Evolutionary conservation across 352 stramenopile genomes (phyloP), one percentile per base, ranked within the genome.

Genomic region (Aphanomyces astaci): DNA sequence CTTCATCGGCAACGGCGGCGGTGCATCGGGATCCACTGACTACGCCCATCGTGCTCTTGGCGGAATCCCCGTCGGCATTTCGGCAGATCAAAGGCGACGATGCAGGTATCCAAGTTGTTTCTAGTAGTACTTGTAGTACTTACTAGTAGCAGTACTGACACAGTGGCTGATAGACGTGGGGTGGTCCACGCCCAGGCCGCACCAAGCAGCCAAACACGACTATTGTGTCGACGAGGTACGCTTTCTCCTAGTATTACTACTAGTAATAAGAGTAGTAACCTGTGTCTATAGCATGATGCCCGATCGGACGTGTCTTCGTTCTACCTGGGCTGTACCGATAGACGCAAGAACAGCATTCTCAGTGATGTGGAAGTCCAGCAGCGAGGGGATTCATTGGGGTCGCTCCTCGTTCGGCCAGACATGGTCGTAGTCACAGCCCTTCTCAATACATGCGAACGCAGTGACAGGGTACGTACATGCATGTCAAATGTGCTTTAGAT

Each of bases 381-480:
- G 39, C 31, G 32, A 24, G 56, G 56, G 3, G 56, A 65, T 39
- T 28, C 36, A 25, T 39, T 65, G 19, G 48, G 33, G 25, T 65
- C 56, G 56, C 24, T 65, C 2, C 31, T 65, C 28, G 56, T 65
- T 2, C 56, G 56, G 4, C 24, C 33, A 24, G 56, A 65, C 27
- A 65, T 65, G 56, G 48, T 74, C 19, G 73, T 80, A 49, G 70
- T 73, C 28, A 79, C 80, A 2, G 54, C 74, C 5, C 70, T 45
- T 53, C 56, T 28, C 22, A 45, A 39, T 36, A 59, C 27, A 40
- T 67, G 55, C 46, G 51, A 39, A 13, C 70, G n/a, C 64, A 74
- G 46, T 19, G 57, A 31, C 49, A 65, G 53, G 28, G 56, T 54
- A 54, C 46, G n/a, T n/a, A n/a, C n/a, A n/a, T n/a, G n/a, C 33